Evolutionary conservation across 148 eudicot species (phyloP).

Genomic region (Salicornia ramosissima): DNA sequence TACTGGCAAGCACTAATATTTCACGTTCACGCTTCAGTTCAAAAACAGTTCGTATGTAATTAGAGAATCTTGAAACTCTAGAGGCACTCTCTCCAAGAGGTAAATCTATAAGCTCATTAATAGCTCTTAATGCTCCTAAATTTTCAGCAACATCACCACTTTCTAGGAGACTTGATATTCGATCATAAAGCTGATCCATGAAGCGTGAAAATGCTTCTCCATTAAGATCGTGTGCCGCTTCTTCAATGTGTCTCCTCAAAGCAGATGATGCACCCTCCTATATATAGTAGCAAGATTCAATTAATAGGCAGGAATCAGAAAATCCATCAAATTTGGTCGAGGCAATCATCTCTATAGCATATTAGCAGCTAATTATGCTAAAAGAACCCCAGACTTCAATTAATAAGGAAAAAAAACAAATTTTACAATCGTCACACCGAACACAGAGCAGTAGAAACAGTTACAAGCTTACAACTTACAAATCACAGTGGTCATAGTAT

Average conservation of each 20-base stretch:
- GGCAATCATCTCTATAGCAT: background rate
- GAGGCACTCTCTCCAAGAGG: slow-evolving; percentile 85
- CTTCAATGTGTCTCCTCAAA: slow-evolving; percentile 78
- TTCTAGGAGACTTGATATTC: slow-evolving; percentile 64
- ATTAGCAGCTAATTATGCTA: background rate
- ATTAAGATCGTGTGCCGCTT: slow-evolving; percentile 76
- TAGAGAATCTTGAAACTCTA: slow-evolving; percentile 78
- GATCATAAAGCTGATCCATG: slow-evolving; percentile 92
- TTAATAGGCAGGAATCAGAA: background rate
- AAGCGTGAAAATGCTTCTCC: slow-evolving; percentile 89
- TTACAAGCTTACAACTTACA: background rate
- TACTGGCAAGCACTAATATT: slow-evolving; percentile 73
- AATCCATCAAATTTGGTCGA: too few relatives aligned
- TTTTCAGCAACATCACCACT: slow-evolving; percentile 81
- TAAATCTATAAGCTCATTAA: slow-evolving; percentile 84
- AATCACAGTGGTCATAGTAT: too few relatives aligned
- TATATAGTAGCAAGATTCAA: background rate
- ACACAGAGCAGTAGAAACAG: background rate
- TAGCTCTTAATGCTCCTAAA: slow-evolving; percentile 91
- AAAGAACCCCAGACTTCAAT: background rate
- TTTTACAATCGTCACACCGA: background rate
- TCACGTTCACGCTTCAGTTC: slow-evolving; percentile 87
- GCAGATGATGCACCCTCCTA: slow-evolving; percentile 88
- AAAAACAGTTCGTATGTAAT: slow-evolving; percentile 72
- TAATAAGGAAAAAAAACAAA: background rate